phyloP scores from a whole-genome alignment of 495 filamentous ascomycete species.

The Hypomontagnella monticulosa region DNA sequence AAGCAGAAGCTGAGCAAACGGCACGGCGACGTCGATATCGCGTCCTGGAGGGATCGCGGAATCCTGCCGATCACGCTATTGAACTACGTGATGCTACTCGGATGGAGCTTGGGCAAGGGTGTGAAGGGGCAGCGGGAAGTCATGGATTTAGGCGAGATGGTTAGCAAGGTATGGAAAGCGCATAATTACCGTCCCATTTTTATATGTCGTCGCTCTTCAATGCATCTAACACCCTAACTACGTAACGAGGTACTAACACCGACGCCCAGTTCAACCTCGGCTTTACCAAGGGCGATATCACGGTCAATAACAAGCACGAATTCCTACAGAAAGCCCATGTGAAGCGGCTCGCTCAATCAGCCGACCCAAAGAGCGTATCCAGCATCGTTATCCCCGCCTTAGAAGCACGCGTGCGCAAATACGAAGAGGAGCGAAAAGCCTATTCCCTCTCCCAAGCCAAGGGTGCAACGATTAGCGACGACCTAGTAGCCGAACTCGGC shows the following conservation, averaged over 20 bases:
- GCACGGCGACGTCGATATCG: conserved; percentile 74
- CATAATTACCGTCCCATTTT: not conserved
- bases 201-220: not conserved
- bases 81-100: conserved; percentile 86
- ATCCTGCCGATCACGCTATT: conserved; percentile 77
- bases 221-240: not conserved
- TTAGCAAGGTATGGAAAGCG: conserved; percentile 64
- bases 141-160: conserved; percentile 74
- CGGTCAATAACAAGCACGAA: conserved; percentile 81
- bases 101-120: conserved; percentile 78
- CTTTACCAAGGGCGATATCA: conserved; percentile 90
- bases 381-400: conserved; percentile 21
- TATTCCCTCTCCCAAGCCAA: not conserved
- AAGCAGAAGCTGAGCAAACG: conserved; percentile 92
- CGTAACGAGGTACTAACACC: conserved; percentile 17
- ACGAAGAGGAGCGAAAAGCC: conserved; percentile 37
- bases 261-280: conserved; percentile 72
- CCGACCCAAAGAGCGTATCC: not conserved
- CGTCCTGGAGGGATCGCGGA: conserved; percentile 71
- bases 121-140: conserved; percentile 63
- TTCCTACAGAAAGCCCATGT: conserved; percentile 81
- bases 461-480: conserved; percentile 21
- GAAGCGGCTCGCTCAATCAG: conserved; percentile 18
- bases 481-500: conserved; percentile 37
- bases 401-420: conserved; percentile 23